These are phyloP conservation scores for Phaseolus coccineus DNA, from an alignment of 331 rosid species.

Conservation along the genomic window DNA sequence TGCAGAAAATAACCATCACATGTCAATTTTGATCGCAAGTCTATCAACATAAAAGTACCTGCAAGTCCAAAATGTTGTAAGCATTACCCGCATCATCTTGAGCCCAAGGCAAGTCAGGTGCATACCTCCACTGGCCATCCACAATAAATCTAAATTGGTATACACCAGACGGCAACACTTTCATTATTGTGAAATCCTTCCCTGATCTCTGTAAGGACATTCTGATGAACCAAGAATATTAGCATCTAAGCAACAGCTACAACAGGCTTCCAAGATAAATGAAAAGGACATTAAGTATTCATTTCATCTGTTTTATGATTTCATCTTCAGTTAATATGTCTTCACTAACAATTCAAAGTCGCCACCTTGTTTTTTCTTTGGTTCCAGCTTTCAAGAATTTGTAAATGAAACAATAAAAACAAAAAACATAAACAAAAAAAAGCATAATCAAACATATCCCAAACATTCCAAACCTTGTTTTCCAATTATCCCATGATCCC, in stretches of 20 bases:
- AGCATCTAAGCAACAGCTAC: conserved; percentile 37
- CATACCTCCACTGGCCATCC: conserved; percentile 87
- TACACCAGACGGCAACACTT: conserved; percentile 93
- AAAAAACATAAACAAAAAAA: not conserved
- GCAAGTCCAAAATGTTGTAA: conserved; percentile 82
- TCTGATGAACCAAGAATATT: conserved; percentile 63
- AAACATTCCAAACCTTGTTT: conserved; percentile 64
- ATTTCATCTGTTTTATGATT: not conserved
- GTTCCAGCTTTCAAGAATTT: not conserved
- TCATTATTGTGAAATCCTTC: conserved; percentile 90
- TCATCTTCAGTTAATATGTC: conserved; percentile 7
- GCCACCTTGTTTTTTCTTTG: not conserved
- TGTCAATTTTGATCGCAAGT: not conserved
- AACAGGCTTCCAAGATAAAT: conserved; percentile 35
- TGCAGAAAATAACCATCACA: not conserved
- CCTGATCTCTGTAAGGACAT: conserved; percentile 87
- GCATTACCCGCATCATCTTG: conserved; percentile 83
- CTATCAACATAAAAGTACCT: conserved; percentile 57
- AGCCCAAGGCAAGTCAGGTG: conserved; percentile 83
- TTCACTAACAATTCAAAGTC: not conserved
- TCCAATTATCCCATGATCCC: conserved; percentile 99
- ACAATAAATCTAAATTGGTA: conserved; percentile 92
- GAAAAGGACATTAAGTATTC: not conserved
- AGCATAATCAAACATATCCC: not conserved
- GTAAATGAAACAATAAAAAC: not conserved